phyloP scores from a whole-genome alignment of 1,139 yeast genomes.

The Ashbya aceris region DNA sequence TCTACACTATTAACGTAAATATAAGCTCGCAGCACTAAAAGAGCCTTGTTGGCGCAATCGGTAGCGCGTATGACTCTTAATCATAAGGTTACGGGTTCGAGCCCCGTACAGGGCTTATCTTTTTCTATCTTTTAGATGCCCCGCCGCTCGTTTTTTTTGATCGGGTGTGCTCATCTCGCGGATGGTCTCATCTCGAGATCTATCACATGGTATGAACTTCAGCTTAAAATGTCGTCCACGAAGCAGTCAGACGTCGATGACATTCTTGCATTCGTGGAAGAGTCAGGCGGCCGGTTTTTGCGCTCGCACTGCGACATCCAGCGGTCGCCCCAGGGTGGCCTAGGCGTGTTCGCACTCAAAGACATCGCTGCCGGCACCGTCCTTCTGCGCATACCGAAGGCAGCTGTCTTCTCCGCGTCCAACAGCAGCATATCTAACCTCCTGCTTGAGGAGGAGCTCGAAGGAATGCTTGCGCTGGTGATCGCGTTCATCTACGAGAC shows the following conservation, averaged over 20 bases:
- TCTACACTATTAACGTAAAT: no score
- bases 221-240: constrained; percentile 26
- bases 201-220: no score
- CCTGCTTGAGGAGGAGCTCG: constrained; percentile 48
- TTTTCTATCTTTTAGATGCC: constrained; percentile 8
- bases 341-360: constrained; percentile 59
- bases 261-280: constrained; percentile 39
- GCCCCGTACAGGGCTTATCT: constrained; percentile 37
- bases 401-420: constrained; percentile 44
- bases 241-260: constrained; percentile 18
- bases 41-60: constrained; percentile 40
- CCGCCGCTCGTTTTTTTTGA: no score
- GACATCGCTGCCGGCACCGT: constrained; percentile 32
- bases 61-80: constrained; percentile 41
- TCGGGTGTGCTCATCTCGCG: no score
- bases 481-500: constrained; percentile 66
- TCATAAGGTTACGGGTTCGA: constrained; percentile 39
- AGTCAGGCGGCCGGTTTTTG: constrained; percentile 42
- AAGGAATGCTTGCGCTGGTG: constrained; percentile 60
- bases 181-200: no score
- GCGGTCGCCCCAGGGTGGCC: constrained; percentile 50
- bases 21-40: no score
- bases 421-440: constrained; percentile 62
- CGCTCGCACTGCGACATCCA: constrained; percentile 37
- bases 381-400: constrained; percentile 36